Percentiles rank a stretch among this genome's conserved stretches.
Evolutionary conservation across 352 stramenopile species (phyloP).

Genomic region (Globisporangium ultimum): DNA sequence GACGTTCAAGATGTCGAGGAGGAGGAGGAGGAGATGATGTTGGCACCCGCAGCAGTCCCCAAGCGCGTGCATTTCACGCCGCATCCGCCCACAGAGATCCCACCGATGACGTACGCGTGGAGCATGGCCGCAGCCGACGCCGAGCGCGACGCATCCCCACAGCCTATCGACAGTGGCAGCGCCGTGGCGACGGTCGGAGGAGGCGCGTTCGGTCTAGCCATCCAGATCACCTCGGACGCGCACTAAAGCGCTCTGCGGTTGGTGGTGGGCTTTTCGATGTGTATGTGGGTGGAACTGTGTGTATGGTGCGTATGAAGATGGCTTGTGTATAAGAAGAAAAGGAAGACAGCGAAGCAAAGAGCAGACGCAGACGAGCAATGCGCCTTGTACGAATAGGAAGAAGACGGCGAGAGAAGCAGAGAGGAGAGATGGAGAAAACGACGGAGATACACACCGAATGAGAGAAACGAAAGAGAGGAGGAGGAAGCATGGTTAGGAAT

Average conservation of each 20-base stretch:
- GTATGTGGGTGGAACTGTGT: not conserved
- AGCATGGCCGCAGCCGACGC: not conserved
- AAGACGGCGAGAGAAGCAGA: not conserved
- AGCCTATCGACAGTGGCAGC: not conserved
- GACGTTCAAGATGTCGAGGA: conserved; percentile 8
- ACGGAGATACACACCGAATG: not conserved
- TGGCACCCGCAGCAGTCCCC: not conserved
- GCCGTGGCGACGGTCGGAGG: not conserved
- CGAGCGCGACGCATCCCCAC: not conserved
- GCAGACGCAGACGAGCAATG: too few species aligned
- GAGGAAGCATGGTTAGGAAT: not conserved
- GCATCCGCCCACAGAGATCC: conserved; percentile 18
- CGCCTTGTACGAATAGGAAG: not conserved
- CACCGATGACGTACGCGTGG: conserved; percentile 4
- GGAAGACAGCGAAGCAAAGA: not conserved
- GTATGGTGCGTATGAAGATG: not conserved
- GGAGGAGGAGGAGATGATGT: not conserved
- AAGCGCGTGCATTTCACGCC: conserved; percentile 23
- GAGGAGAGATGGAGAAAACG: not conserved
- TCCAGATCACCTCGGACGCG: not conserved
- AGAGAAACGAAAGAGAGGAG: not conserved
- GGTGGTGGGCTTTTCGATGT: not conserved
- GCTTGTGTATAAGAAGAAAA: not conserved
- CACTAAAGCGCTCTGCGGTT: too few species aligned
- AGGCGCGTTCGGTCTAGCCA: not conserved